Percentiles rank a stretch among this genome's conserved stretches.
These are phyloP conservation scores for Paracorniculantispora psalliotae DNA, from an alignment of 2,329 filamentous ascomycete genomes.

Conservation along the genomic window DNA sequence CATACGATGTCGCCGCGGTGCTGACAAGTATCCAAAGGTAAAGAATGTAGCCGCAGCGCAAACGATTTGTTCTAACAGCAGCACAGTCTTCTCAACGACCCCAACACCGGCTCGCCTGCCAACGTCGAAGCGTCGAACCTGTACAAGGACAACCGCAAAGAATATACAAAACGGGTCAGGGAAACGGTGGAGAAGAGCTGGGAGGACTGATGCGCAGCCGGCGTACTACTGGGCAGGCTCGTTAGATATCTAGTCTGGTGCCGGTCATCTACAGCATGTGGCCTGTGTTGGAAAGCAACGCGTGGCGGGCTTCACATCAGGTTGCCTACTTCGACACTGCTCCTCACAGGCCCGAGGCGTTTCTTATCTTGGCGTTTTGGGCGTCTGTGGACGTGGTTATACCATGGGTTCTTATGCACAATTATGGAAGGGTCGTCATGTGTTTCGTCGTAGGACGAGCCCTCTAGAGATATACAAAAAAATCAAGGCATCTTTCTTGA, in stretches of 20 bases:
- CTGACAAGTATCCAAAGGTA: constrained; percentile 97
- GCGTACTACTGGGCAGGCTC: neutral
- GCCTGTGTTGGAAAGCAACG: constrained; percentile 2
- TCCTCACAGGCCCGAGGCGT: constrained; percentile 3
- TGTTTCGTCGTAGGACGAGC: neutral
- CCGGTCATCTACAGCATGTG: constrained; percentile 9
- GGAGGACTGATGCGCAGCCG: constrained; percentile 62
- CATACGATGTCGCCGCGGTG: constrained; percentile 95
- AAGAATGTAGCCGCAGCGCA: neutral
- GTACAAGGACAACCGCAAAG: constrained; percentile 96
- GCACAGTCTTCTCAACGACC: constrained; percentile 84
- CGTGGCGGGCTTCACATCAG: neutral
- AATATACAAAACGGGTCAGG: constrained; percentile 90
- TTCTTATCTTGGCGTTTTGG: constrained; percentile 12
- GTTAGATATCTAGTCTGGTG: neutral
- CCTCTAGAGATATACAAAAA: neutral
- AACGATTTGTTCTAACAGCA: constrained; percentile 23
- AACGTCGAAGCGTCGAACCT: constrained; percentile 98
- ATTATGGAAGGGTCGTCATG: neutral
- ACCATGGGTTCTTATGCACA: constrained; percentile 8
- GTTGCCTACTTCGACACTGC: neutral
- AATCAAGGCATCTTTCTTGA: neutral
- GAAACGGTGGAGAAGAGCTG: constrained; percentile 99
- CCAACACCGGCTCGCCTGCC: constrained; percentile 95
- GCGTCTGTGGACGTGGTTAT: constrained; percentile 11